A percentile compares a stretch with the other conserved stretches of the same genome.
These are phyloP conservation scores for Crithidia mellificae DNA, from an alignment of 208 protist genomes.

Conservation along the genomic window DNA sequence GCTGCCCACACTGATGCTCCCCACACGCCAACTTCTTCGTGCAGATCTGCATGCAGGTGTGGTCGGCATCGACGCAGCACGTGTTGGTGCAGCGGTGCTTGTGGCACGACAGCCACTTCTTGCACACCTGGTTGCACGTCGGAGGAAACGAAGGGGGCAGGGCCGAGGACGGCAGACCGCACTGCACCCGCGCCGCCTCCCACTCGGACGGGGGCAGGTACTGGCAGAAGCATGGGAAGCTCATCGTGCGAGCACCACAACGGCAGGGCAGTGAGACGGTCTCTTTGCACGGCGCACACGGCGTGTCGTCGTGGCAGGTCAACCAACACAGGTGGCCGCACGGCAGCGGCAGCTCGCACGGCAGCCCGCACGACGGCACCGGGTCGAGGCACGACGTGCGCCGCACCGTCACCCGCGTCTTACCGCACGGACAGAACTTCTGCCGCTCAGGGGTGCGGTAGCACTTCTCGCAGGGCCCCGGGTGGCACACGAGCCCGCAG, in stretches of 20 bases:
- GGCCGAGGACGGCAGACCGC: constrained; percentile 17
- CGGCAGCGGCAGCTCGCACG: constrained; percentile 71
- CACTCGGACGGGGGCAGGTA: constrained; percentile 66
- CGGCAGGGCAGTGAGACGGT: constrained; percentile 51
- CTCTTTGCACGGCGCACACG: constrained; percentile 80
- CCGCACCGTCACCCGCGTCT: constrained; percentile 29
- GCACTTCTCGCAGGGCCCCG: constrained; percentile 70
- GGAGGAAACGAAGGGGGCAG: constrained; percentile 49
- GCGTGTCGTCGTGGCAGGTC: constrained; percentile 76
- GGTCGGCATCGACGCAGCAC: constrained; percentile 83
- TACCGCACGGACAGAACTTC: constrained; percentile 53
- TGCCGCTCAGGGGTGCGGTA: constrained; percentile 54
- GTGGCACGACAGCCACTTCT: constrained; percentile 71
- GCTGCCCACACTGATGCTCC: constrained; percentile 71
- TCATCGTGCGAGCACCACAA: constrained; percentile 55
- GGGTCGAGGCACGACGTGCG: constrained; percentile 80
- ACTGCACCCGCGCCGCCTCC: constrained; percentile 46
- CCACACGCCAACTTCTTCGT: constrained; percentile 84
- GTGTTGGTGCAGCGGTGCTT: constrained; percentile 82
- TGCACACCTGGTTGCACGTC: constrained; percentile 67
- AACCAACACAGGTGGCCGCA: constrained; percentile 84
- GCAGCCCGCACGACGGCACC: constrained; percentile 80
- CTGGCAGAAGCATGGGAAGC: constrained; percentile 77
- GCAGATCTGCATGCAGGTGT: constrained; percentile 85
- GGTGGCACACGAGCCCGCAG: constrained; percentile 77